Evolutionary conservation across 371 early-diverging fungal genomes (phyloP).

Genomic region (Apophysomyces variabilis): DNA sequence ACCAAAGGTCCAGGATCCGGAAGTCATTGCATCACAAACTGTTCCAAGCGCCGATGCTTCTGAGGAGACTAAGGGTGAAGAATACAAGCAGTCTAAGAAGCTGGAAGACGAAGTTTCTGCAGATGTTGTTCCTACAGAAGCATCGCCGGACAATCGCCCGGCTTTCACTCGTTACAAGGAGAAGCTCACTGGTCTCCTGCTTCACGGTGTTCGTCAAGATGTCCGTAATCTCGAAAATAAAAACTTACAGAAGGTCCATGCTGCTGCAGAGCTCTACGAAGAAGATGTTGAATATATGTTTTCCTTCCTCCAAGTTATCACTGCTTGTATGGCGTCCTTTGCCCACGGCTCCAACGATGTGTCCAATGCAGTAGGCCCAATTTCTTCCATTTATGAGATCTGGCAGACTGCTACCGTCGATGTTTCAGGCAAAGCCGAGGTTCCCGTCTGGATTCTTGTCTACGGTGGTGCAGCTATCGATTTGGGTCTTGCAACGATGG

Average conservation of each 20-base stretch:
- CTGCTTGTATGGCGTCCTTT: conserved; percentile 87
- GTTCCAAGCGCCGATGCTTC: not conserved
- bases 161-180: conserved; percentile 21
- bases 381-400: conserved; percentile 68
- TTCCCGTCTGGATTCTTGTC: conserved; percentile 81
- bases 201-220: conserved; percentile 65
- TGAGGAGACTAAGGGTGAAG: not conserved
- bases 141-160: not conserved
- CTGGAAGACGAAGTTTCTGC: conserved; percentile 13
- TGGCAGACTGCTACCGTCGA: conserved; percentile 68
- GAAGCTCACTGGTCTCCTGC: conserved; percentile 10
- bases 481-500: conserved; percentile 74
- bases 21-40: conserved; percentile 2
- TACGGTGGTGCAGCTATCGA: conserved; percentile 83
- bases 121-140: not conserved
- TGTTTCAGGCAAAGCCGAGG: conserved; percentile 51
- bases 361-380: conserved; percentile 89
- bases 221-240: conserved; percentile 58
- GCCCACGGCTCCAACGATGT: conserved; percentile 93
- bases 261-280: conserved; percentile 71
- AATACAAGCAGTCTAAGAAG: conserved; percentile 9
- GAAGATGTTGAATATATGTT: conserved; percentile 82
- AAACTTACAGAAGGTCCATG: conserved; percentile 59
- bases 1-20: conserved; percentile 30
- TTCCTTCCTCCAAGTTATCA: conserved; percentile 84